Conservation (phyloP, 805 yeast genomes). For the Lipomyces anomalus region DNA sequence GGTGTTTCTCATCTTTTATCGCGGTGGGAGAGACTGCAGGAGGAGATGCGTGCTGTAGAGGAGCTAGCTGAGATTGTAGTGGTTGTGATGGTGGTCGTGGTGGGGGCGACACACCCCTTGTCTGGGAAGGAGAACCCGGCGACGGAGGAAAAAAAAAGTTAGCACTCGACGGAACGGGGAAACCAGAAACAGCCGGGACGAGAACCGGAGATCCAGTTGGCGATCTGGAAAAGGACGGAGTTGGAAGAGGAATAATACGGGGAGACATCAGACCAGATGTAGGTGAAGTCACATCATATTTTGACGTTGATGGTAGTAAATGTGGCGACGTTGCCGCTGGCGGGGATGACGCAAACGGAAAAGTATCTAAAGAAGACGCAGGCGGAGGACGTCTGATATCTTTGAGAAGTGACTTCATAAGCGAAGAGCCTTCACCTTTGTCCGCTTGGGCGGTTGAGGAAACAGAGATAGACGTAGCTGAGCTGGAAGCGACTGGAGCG, state of each 20-base stretch:
- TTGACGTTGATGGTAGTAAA: background rate
- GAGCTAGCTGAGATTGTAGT: no score
- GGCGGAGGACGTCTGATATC: constrained; percentile 18
- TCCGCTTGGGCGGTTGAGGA: background rate
- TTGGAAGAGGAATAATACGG: constrained; percentile 3
- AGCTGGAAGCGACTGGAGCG: background rate
- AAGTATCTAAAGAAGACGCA: background rate
- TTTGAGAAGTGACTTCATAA: constrained; percentile 16
- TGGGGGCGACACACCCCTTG: background rate
- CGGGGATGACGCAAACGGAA: constrained; percentile 6
- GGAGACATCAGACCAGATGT: constrained; percentile 20
- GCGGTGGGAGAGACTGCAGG: background rate
- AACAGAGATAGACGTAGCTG: background rate
- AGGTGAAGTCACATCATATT: constrained; percentile 2
- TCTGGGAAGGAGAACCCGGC: background rate
- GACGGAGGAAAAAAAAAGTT: background rate
- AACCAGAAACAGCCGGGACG: constrained; percentile 5
- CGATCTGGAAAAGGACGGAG: constrained; percentile 7
- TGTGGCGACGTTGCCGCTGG: constrained; percentile 1
- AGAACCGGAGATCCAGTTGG: constrained; percentile 18
- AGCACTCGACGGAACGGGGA: constrained; percentile 11
- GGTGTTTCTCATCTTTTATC: constrained; percentile 12
- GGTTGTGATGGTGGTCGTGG: background rate
- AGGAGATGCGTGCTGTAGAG: background rate
- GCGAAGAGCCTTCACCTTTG: constrained; percentile 5